These are phyloP conservation scores for Tuctoria greenei DNA, from an alignment of 176 grass and related monocot genomes.

Conservation along the genomic window DNA sequence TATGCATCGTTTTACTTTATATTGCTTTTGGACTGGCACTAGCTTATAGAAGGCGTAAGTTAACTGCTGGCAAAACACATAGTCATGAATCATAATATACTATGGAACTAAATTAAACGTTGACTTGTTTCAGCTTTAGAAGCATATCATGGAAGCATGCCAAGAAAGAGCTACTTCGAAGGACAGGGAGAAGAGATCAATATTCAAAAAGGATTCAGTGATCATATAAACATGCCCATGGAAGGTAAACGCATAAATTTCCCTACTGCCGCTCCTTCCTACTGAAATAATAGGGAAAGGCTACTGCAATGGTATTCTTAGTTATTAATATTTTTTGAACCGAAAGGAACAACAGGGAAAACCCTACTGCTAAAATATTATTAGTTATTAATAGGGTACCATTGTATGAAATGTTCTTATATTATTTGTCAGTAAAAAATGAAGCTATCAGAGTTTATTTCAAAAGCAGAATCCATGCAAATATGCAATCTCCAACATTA, in stretches of 20 bases:
- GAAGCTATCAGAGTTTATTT: not conserved
- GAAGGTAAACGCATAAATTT: not conserved
- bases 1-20: constrained; percentile 47
- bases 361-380: not conserved
- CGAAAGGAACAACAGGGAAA: not conserved
- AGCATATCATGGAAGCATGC: not conserved
- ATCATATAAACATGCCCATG: not conserved
- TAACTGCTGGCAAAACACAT: not conserved
- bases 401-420: not conserved
- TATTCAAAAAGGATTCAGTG: not conserved
- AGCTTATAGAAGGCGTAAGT: constrained; percentile 53
- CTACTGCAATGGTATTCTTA: not conserved
- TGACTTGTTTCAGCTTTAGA: not conserved
- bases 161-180: not conserved
- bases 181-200: not conserved
- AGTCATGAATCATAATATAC: not conserved
- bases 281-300: not conserved
- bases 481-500: not conserved
- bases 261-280: not conserved
- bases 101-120: not conserved
- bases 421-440: not conserved
- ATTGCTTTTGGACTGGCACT: constrained; percentile 51
- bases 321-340: not conserved
- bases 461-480: not conserved
- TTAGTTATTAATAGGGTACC: not conserved